These are phyloP conservation scores for Casuarina equisetifolia DNA, from an alignment of 306 rosid genomes.

Conservation along the genomic window DNA sequence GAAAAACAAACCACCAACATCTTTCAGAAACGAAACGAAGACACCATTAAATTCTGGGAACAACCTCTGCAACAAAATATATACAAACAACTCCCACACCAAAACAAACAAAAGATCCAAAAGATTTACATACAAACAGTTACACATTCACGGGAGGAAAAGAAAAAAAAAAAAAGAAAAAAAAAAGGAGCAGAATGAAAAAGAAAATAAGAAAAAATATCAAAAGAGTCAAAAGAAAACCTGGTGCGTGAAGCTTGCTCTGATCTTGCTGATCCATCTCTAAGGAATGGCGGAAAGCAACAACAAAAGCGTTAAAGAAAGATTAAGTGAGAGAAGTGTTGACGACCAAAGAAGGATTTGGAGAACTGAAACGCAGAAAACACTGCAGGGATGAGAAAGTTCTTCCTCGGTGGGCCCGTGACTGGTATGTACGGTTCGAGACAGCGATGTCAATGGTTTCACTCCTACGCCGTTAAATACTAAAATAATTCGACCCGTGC, in stretches of 20 bases:
- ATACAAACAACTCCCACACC: neutral
- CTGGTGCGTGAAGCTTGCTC: conserved; percentile 14
- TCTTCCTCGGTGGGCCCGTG: neutral
- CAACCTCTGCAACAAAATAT: neutral
- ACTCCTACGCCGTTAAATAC: neutral
- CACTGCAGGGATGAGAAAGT: neutral
- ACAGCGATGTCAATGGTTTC: neutral
- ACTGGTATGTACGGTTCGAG: neutral
- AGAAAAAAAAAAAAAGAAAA: neutral
- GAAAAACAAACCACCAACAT: conserved; percentile 9
- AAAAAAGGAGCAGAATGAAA: neutral
- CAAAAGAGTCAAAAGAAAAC: neutral
- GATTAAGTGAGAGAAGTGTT: neutral
- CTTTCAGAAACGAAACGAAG: neutral
- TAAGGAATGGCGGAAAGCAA: neutral
- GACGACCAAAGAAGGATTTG: neutral
- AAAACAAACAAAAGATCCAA: neutral
- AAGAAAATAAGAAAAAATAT: neutral
- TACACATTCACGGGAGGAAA: too few species aligned
- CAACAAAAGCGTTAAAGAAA: neutral
- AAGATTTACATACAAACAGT: neutral
- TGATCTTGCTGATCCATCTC: conserved; percentile 39
- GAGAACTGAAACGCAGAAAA: neutral
- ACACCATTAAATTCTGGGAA: neutral
- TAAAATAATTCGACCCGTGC: neutral